Evolutionary conservation across 108 stramenopile species (phyloP).

Genomic region (Schizochytrium sp.): DNA sequence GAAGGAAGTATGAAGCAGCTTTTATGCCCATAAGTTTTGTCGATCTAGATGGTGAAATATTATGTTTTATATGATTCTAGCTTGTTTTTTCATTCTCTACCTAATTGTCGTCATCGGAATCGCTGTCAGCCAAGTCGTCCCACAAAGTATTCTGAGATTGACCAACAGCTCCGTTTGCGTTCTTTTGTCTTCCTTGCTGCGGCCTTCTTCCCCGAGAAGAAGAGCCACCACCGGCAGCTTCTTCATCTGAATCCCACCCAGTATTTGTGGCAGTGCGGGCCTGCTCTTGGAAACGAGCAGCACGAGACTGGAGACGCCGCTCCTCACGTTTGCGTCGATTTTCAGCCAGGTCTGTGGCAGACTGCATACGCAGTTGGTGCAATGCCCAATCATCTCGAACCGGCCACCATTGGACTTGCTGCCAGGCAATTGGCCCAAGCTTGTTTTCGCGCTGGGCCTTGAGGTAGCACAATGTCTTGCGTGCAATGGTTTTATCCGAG

Average conservation of each 20-base stretch:
- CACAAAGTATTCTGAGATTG: background rate
- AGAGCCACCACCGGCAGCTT: background rate
- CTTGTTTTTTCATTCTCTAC: too few species aligned
- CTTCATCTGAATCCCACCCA: constrained; percentile 3
- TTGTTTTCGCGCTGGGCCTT: background rate
- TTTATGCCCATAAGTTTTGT: too few species aligned
- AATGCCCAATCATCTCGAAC: constrained; percentile 36
- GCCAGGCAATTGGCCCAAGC: constrained; percentile 8
- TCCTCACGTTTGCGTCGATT: constrained; percentile 23
- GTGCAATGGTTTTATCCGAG: background rate
- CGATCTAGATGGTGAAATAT: too few species aligned
- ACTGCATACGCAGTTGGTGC: background rate
- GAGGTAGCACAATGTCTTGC: background rate
- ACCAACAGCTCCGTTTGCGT: background rate
- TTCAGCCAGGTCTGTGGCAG: background rate
- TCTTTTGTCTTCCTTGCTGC: background rate
- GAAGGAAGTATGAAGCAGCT: too few species aligned
- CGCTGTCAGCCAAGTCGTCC: constrained; percentile 30
- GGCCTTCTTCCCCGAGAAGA: background rate
- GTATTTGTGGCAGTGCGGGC: background rate
- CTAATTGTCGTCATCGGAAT: background rate
- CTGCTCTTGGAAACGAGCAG: background rate
- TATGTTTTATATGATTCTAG: too few species aligned
- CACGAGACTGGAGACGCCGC: background rate
- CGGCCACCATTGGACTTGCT: constrained; percentile 50